These are phyloP conservation scores for Sophora flavescens DNA, from an alignment of 306 rosid genomes.

Conservation along the genomic window DNA sequence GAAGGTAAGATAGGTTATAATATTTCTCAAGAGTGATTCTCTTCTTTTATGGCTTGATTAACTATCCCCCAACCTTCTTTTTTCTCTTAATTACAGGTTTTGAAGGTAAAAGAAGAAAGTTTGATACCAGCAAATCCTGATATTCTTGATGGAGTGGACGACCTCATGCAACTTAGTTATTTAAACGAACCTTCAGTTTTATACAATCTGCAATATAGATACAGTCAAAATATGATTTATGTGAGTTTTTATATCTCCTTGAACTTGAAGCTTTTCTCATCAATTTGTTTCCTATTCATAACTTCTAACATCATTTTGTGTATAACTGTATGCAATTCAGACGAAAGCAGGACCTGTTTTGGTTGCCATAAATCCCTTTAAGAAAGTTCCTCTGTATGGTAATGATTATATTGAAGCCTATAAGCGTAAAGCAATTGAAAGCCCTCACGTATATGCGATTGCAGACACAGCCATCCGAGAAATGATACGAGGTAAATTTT, in stretches of 20 bases:
- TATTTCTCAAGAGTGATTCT: background rate
- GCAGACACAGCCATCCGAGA: background rate
- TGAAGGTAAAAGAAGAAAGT: background rate
- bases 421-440: background rate
- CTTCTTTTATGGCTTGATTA: background rate
- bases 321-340: background rate
- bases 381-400: background rate
- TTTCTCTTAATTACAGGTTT: background rate
- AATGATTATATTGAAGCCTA: background rate
- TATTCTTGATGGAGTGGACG: background rate
- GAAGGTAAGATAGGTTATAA: background rate
- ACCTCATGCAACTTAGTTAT: background rate
- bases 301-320: background rate
- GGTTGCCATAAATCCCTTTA: constrained; percentile 1
- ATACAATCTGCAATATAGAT: background rate
- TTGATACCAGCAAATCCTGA: background rate
- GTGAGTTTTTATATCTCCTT: background rate
- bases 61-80: background rate
- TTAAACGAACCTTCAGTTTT: background rate
- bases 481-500: background rate
- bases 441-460: background rate
- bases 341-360: background rate
- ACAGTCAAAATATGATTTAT: background rate
- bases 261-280: background rate
- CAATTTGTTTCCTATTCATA: background rate